Evolutionary conservation across 345 rosid genomes (phyloP).

Genomic region (Punica granatum): DNA sequence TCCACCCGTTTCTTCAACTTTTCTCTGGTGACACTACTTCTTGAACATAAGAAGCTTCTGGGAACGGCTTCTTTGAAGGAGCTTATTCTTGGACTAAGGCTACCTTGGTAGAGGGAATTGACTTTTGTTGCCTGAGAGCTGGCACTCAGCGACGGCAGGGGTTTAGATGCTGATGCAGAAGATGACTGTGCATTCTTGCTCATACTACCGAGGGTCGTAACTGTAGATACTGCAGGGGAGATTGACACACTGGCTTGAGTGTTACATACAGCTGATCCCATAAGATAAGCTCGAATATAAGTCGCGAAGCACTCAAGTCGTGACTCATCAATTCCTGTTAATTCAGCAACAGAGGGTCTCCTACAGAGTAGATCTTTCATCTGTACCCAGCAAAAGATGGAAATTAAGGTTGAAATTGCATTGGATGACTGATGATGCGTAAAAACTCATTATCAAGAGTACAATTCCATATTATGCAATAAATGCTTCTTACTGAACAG

Average conservation of each 20-base stretch:
- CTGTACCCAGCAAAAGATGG: slow-evolving; percentile 27
- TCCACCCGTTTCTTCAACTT: slow-evolving; percentile 60
- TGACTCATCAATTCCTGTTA: slow-evolving; percentile 83
- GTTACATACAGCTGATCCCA: slow-evolving; percentile 47
- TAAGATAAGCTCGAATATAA: slow-evolving; percentile 68
- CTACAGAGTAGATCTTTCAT: slow-evolving; percentile 74
- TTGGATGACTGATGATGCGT: background rate
- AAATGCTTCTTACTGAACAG: no score
- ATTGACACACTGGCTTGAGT: slow-evolving; percentile 19
- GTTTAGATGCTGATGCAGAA: slow-evolving; percentile 27
- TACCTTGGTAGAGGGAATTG: slow-evolving; percentile 49
- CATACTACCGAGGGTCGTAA: slow-evolving; percentile 11
- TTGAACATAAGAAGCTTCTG: slow-evolving; percentile 35
- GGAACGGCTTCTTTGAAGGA: slow-evolving; percentile 65
- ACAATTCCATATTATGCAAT: background rate
- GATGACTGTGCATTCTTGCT: slow-evolving; percentile 14
- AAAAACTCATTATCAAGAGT: background rate
- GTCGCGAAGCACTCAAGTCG: slow-evolving; percentile 88
- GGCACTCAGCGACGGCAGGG: slow-evolving; percentile 38
- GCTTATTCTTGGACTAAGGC: slow-evolving; percentile 75
- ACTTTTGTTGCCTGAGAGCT: slow-evolving; percentile 39
- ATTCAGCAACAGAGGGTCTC: slow-evolving; percentile 80
- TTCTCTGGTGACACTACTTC: slow-evolving; percentile 39
- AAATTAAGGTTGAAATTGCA: background rate
- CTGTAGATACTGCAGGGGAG: slow-evolving; percentile 15